Conservation (phyloP, 495 filamentous ascomycete genomes). For the Sporormia fimetaria region DNA sequence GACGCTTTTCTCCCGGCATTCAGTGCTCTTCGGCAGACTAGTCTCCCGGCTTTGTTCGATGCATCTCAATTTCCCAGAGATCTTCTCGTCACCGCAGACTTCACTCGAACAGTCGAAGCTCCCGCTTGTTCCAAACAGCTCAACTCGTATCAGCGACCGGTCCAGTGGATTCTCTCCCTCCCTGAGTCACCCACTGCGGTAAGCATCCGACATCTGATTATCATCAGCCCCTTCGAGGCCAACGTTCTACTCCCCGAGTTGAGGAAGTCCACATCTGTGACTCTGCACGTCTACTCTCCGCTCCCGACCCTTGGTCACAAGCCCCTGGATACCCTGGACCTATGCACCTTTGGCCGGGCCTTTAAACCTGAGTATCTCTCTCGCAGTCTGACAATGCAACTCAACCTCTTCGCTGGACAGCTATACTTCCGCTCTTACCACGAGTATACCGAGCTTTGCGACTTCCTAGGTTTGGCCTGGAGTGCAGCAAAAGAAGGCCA, state of each 20-base stretch:
- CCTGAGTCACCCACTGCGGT: slow-evolving; percentile 1
- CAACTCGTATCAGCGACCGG: slow-evolving; percentile 44
- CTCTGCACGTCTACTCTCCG: slow-evolving; percentile 49
- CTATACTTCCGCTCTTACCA: slow-evolving; percentile 46
- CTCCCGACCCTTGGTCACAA: slow-evolving; percentile 31
- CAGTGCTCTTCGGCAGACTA: slow-evolving; percentile 34
- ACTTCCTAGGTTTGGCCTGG: slow-evolving; percentile 40
- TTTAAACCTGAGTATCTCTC: neutral
- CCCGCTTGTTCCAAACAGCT: slow-evolving; percentile 13
- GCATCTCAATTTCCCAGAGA: slow-evolving; percentile 32
- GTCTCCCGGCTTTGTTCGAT: slow-evolving; percentile 29
- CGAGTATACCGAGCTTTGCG: slow-evolving; percentile 44
- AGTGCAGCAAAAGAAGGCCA: slow-evolving; percentile 27
- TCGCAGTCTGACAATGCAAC: slow-evolving; percentile 8
- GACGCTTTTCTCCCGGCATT: slow-evolving; percentile 44
- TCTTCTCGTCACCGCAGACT: slow-evolving; percentile 47
- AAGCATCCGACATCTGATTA: slow-evolving; percentile 32
- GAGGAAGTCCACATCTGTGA: slow-evolving; percentile 27
- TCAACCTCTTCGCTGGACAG: slow-evolving; percentile 59
- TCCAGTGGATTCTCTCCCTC: slow-evolving; percentile 48
- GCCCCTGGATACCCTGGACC: slow-evolving; percentile 7
- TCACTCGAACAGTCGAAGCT: slow-evolving; percentile 38
- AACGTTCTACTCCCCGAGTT: slow-evolving; percentile 40
- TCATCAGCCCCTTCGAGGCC: slow-evolving; percentile 56
- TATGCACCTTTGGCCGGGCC: slow-evolving; percentile 7